Conservation (phyloP, 306 rosid species). For the Vigna trinervia region DNA sequence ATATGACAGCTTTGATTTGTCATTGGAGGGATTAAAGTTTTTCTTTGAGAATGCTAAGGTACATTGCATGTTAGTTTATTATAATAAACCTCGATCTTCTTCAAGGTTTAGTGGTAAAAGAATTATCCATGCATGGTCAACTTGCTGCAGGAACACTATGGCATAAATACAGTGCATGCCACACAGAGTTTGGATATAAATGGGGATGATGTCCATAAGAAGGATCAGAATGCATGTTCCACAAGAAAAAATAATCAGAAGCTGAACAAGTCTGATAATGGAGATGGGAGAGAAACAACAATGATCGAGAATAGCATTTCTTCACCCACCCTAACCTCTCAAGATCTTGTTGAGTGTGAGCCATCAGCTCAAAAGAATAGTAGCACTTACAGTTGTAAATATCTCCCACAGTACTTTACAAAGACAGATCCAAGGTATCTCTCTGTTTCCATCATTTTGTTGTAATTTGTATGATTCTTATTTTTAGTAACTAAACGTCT, state of each 20-base stretch:
- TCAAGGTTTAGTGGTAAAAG: slow-evolving; percentile 12
- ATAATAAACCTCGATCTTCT: slow-evolving; percentile 6
- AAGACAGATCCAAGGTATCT: slow-evolving; percentile 64
- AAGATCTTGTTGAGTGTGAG: slow-evolving; percentile 47
- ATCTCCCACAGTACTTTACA: slow-evolving; percentile 55
- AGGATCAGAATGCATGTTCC: slow-evolving; percentile 47
- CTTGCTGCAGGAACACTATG: slow-evolving; percentile 68
- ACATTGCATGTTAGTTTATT: slow-evolving; percentile 32
- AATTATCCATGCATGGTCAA: slow-evolving; percentile 27
- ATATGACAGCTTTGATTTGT: slow-evolving; percentile 61
- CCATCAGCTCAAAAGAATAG: slow-evolving; percentile 47
- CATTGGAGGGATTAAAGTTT: slow-evolving; percentile 68
- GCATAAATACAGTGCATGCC: slow-evolving; percentile 50
- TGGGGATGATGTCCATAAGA: slow-evolving; percentile 41
- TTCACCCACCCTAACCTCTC: slow-evolving; percentile 49
- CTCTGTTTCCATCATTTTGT: slow-evolving; percentile 35
- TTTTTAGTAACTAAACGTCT: slow-evolving; percentile 43
- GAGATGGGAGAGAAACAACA: slow-evolving; percentile 46
- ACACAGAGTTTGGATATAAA: slow-evolving; percentile 44
- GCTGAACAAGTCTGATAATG: slow-evolving; percentile 46
- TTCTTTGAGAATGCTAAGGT: slow-evolving; percentile 81
- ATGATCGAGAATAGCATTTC: slow-evolving; percentile 45
- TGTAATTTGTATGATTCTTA: slow-evolving; percentile 6
- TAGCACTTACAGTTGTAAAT: slow-evolving; percentile 44
- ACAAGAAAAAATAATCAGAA: slow-evolving; percentile 54